Evolutionary conservation across 2,329 filamentous ascomycete species (phyloP).

Genomic region (Ustulina deusta): DNA sequence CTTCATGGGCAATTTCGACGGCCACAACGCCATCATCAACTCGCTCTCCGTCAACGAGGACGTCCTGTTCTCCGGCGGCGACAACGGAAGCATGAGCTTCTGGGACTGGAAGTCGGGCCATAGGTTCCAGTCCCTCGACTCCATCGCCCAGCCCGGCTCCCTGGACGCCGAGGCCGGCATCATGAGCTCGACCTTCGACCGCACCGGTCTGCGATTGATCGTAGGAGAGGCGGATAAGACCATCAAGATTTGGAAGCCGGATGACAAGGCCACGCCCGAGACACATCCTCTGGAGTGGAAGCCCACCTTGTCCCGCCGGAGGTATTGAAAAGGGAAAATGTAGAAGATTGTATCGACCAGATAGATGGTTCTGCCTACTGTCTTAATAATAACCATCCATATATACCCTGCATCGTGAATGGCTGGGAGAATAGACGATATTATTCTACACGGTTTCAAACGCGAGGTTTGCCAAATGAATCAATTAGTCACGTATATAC

Average conservation of each 20-base stretch:
- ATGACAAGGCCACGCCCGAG: constrained; percentile 90
- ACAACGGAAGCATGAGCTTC: constrained; percentile 96
- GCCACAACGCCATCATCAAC: constrained; percentile 97
- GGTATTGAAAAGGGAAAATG: constrained; percentile 65
- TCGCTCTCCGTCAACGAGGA: constrained; percentile 92
- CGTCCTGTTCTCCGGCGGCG: constrained; percentile 92
- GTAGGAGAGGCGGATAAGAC: constrained; percentile 98
- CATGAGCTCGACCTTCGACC: constrained; percentile 94
- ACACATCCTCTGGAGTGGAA: constrained; percentile 94
- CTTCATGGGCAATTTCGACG: constrained; percentile 99
- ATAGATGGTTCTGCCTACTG: not conserved
- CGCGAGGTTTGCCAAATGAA: not conserved
- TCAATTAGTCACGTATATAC: constrained; percentile 14
- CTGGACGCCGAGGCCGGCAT: constrained; percentile 94
- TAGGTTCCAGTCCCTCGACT: constrained; percentile 89
- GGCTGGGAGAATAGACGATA: not conserved
- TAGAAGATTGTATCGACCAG: constrained; percentile 11
- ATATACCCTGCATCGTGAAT: constrained; percentile 5
- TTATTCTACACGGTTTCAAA: not conserved
- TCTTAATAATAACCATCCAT: not conserved
- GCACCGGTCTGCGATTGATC: constrained; percentile 87
- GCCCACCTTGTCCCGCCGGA: constrained; percentile 80
- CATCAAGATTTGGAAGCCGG: constrained; percentile 97
- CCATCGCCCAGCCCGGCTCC: constrained; percentile 91
- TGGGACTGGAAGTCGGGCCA: constrained; percentile 99